phyloP scores from a whole-genome alignment of 306 rosid genomes.

The Cicer chorassanicum region DNA sequence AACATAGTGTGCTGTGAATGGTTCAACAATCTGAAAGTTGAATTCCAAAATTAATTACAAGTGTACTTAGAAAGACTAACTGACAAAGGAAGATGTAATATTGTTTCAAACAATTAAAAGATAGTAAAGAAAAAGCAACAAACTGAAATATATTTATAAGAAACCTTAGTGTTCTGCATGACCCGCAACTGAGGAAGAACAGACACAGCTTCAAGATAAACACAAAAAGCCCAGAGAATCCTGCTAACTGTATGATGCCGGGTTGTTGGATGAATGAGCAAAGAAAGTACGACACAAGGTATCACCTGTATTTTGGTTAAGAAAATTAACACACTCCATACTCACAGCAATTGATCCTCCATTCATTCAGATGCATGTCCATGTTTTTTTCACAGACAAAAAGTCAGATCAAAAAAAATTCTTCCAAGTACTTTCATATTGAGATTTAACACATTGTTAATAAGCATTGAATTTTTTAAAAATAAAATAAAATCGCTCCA shows the following conservation, averaged over 20 bases:
- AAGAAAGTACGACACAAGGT: constrained; percentile 66
- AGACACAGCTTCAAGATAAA: constrained; percentile 86
- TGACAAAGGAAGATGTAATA: constrained; percentile 12
- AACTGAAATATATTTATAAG: neutral
- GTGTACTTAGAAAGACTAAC: neutral
- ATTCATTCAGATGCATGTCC: neutral
- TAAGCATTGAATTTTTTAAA: neutral
- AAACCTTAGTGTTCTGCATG: constrained; percentile 83
- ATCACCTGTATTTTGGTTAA: constrained; percentile 52
- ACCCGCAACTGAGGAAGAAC: constrained; percentile 78
- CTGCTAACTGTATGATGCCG: constrained; percentile 60
- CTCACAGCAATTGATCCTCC: constrained; percentile 29
- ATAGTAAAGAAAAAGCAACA: constrained; percentile 18
- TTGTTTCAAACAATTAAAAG: neutral
- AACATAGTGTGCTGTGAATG: constrained; percentile 82
- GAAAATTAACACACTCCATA: constrained; percentile 33
- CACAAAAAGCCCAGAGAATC: constrained; percentile 81
- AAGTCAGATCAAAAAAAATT: neutral
- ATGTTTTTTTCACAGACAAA: neutral
- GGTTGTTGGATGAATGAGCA: constrained; percentile 71
- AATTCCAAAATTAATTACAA: constrained; percentile 11
- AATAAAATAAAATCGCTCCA: neutral
- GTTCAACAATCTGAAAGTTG: constrained; percentile 72
- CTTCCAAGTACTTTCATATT: neutral
- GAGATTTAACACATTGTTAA: neutral